Evolutionary conservation across 2,329 filamentous ascomycete species (phyloP), one percentile per base, ranked within the genome.

Genomic region (Sphaerostilbella broomeana): DNA sequence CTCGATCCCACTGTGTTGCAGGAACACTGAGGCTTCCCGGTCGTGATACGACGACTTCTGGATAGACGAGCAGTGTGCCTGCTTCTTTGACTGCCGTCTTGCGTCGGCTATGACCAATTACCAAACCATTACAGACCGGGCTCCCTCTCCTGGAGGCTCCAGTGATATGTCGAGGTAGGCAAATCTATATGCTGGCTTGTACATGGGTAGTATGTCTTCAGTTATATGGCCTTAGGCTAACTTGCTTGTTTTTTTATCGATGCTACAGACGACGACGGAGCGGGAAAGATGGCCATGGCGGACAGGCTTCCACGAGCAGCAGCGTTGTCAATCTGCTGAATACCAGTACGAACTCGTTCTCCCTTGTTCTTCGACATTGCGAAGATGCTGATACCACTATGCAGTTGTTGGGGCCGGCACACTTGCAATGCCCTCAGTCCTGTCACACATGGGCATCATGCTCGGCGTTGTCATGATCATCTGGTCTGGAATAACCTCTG

Each of bases 241-340:
- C 37, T 27, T n/a, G 17, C 41, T 50, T 22, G 44, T 22, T 38
- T 35, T 25, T 24, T 16, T 26, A 25, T 17, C 26, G 7, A 7
- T 28, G 9, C 7, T 32, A n/a, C 45, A 75, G 74, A 61, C 75
- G 79, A 59, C 67, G 72, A 51, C 69, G 79, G 56, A 76, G 73
- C 47, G 80, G 82, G 53, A 88, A 88, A 65, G 79, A 84, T 61
- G 75, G 72, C 41, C 83, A 83, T 43, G 58, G 58, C 17, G 89
- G 92, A 39, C 77, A 89, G 57, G 92, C 92, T 51, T 84, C 86
- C 51, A 94, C 86, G 79, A 62, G 83, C 38, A 95, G 88, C 67
- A 95, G 89, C 59, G 84, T 92, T 50, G 84, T 97, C 65, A 98
- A 98, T 61, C 72, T 98, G 48, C 73, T 97, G 48, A 98, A 98